phyloP scores from a whole-genome alignment of 768 basidiomycete genomes.

The Suillus plorans region DNA sequence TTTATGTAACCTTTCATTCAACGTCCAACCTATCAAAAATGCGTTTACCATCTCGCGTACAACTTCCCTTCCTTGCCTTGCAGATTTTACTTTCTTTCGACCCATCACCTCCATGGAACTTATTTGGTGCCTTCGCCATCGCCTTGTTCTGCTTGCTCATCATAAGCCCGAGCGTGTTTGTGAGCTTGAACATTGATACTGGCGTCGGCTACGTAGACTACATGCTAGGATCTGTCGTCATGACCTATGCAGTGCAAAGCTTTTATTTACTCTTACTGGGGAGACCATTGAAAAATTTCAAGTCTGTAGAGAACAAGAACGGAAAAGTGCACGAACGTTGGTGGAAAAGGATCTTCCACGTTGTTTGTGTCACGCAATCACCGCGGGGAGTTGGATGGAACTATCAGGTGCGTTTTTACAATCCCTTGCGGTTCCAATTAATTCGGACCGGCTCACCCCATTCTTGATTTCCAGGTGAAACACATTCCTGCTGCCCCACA shows the following conservation, averaged over 20 bases:
- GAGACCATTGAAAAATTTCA: constrained; percentile 4
- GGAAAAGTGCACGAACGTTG: not conserved
- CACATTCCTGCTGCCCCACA: not conserved
- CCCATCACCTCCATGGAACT: not conserved
- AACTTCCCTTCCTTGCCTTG: not conserved
- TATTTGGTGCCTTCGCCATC: not conserved
- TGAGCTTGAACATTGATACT: not conserved
- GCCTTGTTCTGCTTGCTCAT: not conserved
- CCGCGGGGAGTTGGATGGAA: constrained; percentile 10
- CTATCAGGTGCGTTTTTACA: constrained; percentile 2
- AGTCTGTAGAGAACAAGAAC: not conserved
- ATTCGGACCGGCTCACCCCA: not conserved
- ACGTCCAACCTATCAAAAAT: not conserved
- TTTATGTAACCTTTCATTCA: too few relatives aligned
- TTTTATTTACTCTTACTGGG: constrained; percentile 5
- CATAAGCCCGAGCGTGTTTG: not conserved
- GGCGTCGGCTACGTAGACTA: constrained; percentile 6
- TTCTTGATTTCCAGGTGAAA: constrained; percentile 5
- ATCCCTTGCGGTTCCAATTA: not conserved
- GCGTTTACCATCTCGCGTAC: not conserved
- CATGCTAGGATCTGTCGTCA: not conserved
- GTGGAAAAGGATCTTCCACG: constrained; percentile 4
- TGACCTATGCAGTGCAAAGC: not conserved
- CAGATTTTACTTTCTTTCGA: not conserved
- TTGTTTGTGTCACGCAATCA: not conserved